Evolutionary conservation across 2,329 filamentous ascomycete species (phyloP).

Genomic region (Fonsecaea erecta): DNA sequence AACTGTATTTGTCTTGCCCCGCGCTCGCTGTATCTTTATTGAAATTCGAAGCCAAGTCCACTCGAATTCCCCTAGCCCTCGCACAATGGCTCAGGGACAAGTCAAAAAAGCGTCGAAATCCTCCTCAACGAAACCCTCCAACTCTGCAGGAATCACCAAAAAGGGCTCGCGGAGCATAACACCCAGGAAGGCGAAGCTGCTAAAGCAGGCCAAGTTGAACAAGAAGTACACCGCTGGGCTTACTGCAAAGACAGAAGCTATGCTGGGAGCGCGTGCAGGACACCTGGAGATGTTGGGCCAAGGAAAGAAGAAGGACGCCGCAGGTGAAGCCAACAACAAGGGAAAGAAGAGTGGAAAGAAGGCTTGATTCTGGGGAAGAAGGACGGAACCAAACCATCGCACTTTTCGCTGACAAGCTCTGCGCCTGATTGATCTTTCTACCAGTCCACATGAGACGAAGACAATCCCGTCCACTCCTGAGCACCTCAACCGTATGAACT

Average conservation of each 20-base stretch:
- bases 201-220: conserved; percentile 65
- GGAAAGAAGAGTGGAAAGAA: conserved; percentile 26
- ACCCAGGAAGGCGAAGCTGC: conserved; percentile 66
- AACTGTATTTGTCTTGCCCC: not conserved
- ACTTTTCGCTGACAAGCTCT: not conserved
- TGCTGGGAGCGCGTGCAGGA: conserved; percentile 68
- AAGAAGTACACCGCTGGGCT: conserved; percentile 70
- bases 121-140: conserved; percentile 14
- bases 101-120: conserved; percentile 33
- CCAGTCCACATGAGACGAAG: not conserved
- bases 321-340: conserved; percentile 20
- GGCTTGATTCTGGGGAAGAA: conserved; percentile 15
- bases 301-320: conserved; percentile 62
- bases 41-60: not conserved
- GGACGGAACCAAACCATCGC: not conserved
- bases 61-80: not conserved
- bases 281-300: conserved; percentile 71
- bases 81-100: conserved; percentile 35
- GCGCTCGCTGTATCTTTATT: not conserved
- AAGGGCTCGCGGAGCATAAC: conserved; percentile 67
- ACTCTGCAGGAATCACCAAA: conserved; percentile 53
- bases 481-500: not conserved
- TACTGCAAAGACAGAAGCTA: conserved; percentile 68
- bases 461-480: not conserved
- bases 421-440: not conserved